phyloP scores from a whole-genome alignment of 495 filamentous ascomycete genomes.

The Trichoderma virens region DNA sequence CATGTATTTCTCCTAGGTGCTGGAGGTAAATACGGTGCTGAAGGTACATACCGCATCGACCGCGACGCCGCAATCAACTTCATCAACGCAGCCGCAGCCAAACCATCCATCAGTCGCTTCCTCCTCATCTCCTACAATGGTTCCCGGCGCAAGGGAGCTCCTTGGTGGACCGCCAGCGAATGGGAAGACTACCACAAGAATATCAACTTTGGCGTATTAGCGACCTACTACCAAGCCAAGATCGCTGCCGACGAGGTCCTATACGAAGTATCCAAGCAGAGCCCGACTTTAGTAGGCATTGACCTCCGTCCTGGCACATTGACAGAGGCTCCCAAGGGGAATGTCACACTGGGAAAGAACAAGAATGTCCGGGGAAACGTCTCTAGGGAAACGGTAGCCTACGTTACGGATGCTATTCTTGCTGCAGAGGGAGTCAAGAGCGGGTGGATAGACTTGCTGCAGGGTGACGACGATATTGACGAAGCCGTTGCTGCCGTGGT shows the following conservation, averaged over 20 bases:
- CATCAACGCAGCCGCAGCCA: conserved; percentile 54
- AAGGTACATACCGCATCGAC: conserved; percentile 50
- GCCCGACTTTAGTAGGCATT: conserved; percentile 51
- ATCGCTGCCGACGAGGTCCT: conserved; percentile 66
- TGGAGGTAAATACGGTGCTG: conserved; percentile 64
- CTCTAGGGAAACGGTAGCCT: conserved; percentile 62
- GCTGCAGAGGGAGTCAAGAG: conserved; percentile 43
- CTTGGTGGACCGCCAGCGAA: conserved; percentile 60
- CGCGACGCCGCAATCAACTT: conserved; percentile 63
- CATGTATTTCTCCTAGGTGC: conserved; percentile 41
- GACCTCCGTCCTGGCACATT: conserved; percentile 60
- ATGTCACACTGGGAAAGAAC: conserved; percentile 59
- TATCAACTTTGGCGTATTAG: conserved; percentile 46
- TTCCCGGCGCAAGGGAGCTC: conserved; percentile 48
- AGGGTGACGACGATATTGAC: conserved; percentile 49
- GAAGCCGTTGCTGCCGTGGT: conserved; percentile 60
- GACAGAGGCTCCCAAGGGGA: conserved; percentile 51
- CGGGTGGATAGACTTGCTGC: conserved; percentile 39
- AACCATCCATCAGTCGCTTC: conserved; percentile 58
- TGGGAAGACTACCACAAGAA: conserved; percentile 41
- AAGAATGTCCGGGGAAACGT: conserved; percentile 42
- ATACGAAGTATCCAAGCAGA: conserved; percentile 43
- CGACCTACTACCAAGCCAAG: conserved; percentile 67
- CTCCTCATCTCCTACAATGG: conserved; percentile 63
- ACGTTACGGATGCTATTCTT: conserved; percentile 57